Evolutionary conservation across 192 early-diverging fungal species (phyloP).

Genomic region (Lobosporangium transversale): DNA sequence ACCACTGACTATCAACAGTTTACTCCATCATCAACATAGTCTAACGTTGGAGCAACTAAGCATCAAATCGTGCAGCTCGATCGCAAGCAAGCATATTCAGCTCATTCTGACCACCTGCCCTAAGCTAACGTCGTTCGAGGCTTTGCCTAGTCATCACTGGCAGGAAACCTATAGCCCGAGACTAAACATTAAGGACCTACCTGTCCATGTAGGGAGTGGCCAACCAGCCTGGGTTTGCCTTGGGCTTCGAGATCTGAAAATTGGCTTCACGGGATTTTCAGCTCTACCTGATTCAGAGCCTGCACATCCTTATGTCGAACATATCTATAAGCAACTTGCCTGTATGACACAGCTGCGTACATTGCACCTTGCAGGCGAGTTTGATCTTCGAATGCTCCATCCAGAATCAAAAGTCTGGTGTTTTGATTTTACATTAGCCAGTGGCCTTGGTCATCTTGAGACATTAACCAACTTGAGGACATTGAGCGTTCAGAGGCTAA

Average conservation of each 20-base stretch:
- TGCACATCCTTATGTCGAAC: slow-evolving; percentile 5
- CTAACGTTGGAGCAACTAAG: slow-evolving; percentile 17
- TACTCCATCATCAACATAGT: slow-evolving; percentile 9
- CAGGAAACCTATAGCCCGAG: background rate
- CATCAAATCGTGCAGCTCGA: background rate
- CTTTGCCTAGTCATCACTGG: background rate
- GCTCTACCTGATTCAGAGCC: slow-evolving; percentile 4
- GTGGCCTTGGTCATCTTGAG: slow-evolving; percentile 8
- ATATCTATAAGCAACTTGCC: slow-evolving; percentile 27
- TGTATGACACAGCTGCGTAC: slow-evolving; percentile 4
- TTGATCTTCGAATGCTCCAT: background rate
- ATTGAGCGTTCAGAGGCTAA: slow-evolving; percentile 13
- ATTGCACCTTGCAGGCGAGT: slow-evolving; percentile 19
- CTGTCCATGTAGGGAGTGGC: background rate
- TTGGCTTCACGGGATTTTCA: slow-evolving; percentile 38
- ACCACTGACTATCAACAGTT: background rate
- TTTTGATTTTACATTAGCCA: slow-evolving; percentile 21
- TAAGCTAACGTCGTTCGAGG: slow-evolving; percentile 7
- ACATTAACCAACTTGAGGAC: background rate
- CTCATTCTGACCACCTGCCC: slow-evolving; percentile 32
- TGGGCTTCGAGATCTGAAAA: slow-evolving; percentile 7
- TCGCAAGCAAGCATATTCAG: slow-evolving; percentile 20
- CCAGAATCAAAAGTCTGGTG: slow-evolving; percentile 1
- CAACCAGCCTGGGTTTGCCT: slow-evolving; percentile 16
- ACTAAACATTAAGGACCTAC: slow-evolving; percentile 20